These are phyloP conservation scores for Mycosarcoma mackinlayi DNA, from an alignment of 1,284 basidiomycete genomes.

Conservation along the genomic window DNA sequence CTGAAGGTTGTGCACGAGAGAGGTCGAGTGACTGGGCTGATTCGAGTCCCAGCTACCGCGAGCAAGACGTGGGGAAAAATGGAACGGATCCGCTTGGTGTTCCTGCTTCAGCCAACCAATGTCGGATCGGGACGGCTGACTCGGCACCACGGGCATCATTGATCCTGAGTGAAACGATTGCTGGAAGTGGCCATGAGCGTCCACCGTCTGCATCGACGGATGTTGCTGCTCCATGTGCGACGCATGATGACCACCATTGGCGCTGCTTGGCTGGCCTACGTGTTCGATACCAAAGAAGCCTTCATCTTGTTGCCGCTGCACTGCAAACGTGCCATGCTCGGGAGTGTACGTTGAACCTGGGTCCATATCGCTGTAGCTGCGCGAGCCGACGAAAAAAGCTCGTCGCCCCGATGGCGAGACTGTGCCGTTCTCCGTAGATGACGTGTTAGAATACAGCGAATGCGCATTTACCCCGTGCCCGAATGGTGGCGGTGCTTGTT, in stretches of 20 bases:
- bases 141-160: conserved; percentile 32
- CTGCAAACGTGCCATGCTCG: conserved; percentile 6
- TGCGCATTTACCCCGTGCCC: conserved; percentile 17
- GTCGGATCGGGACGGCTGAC: conserved; percentile 31
- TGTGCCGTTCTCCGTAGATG: conserved; percentile 7
- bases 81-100: conserved; percentile 25
- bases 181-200: conserved; percentile 8
- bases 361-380: conserved; percentile 15
- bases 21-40: conserved; percentile 21
- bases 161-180: conserved; percentile 16
- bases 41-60: conserved; percentile 51
- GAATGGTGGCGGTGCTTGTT: background rate
- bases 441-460: conserved; percentile 18
- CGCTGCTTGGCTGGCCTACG: conserved; percentile 4
- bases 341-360: conserved; percentile 5
- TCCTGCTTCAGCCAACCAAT: conserved; percentile 24
- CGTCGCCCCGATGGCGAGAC: conserved; percentile 26
- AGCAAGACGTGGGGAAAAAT: conserved; percentile 31
- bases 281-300: conserved; percentile 16
- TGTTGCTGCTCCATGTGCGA: conserved; percentile 14
- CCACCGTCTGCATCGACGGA: conserved; percentile 4
- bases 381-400: conserved; percentile 3
- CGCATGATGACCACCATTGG: conserved; percentile 5
- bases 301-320: conserved; percentile 25
- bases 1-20: conserved; percentile 27